Base-by-base conservation (phyloP, 306 rosid species). In the Arachis stenosperma region DNA sequence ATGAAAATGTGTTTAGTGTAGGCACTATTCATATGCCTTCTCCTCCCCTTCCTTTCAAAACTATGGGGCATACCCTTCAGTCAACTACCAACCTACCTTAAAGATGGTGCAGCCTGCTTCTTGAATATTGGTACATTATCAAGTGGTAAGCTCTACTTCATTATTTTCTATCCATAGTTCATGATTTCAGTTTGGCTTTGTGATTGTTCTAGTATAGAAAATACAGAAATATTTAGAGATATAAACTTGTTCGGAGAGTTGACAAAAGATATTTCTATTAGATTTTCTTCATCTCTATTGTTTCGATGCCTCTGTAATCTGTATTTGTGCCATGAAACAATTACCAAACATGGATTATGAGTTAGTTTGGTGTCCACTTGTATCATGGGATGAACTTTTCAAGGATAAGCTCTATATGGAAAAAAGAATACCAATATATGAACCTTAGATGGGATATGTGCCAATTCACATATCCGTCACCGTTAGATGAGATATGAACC, bases 31-130 rank as follows among this genome's bases (percentile, higher is more conserved):
- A 77, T 92, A 74, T 86, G 72, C 66, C 81, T 91, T 65, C 97
- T 92, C 68, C 84, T 92, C 40, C 97, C 98, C 6, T 87, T 90
- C 80, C 68, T 90, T 74, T 92, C 98, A 65, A 92, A 88, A 68
- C 78, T 92, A 84, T 92, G 98, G 98, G 96, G 96, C 6, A 36
- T 92, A 51, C 96, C 96, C 54, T 92, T 92, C 86, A 70, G 73
- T 76, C 89, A 92, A 75, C 86, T 92, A 75, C 96, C 98, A 76
- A 84, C 71, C 77, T 90, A 92, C 81, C 89, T 90, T 27, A 90
- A 76, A 90, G 95, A 90, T 39, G 97, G 97, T 79, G 90, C 97
- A 64, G 91, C 93, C 61, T 92, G 98, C 86, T 92, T 92, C 78
- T 84, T 88, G 36, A 90, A 92, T 74, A 52, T 70, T 43, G 97